Evolutionary conservation across 371 early-diverging fungal species (phyloP).

Genomic region (Batrachochytrium dendrobatidis): DNA sequence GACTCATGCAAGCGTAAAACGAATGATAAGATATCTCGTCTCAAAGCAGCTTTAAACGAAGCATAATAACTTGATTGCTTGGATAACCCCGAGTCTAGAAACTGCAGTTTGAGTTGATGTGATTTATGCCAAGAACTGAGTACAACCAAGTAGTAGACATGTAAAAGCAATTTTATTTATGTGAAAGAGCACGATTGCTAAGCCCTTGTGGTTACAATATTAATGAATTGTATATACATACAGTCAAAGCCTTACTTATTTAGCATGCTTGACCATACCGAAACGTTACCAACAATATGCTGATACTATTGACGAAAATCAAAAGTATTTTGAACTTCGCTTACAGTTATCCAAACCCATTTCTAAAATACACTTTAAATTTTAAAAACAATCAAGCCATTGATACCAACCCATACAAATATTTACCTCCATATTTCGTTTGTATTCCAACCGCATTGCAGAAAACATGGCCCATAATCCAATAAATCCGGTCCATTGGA

Average conservation of each 20-base stretch:
- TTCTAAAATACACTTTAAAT: constrained; percentile 16
- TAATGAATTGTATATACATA: no score
- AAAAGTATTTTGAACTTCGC: constrained; percentile 30
- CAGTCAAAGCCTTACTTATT: no score
- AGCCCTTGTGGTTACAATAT: no score
- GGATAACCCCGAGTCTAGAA: not conserved
- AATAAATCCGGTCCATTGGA: constrained; percentile 20
- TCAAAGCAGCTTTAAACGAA: constrained; percentile 32
- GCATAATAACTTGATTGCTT: constrained; percentile 3
- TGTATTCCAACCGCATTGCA: constrained; percentile 20
- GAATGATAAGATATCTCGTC: constrained; percentile 20
- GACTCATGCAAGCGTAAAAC: constrained; percentile 24
- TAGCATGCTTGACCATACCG: no score
- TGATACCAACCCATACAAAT: not conserved
- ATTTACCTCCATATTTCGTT: constrained; percentile 28
- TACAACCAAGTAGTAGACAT: no score
- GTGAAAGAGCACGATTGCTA: no score
- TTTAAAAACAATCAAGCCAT: not conserved
- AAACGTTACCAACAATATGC: no score
- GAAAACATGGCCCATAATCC: constrained; percentile 14
- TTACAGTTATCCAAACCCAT: constrained; percentile 30
- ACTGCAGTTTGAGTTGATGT: no score
- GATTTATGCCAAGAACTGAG: no score
- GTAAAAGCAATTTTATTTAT: no score
- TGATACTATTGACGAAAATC: constrained; percentile 15